Conservation (phyloP, 2,329 filamentous ascomycete species). For the Alternaria ventricosa region DNA sequence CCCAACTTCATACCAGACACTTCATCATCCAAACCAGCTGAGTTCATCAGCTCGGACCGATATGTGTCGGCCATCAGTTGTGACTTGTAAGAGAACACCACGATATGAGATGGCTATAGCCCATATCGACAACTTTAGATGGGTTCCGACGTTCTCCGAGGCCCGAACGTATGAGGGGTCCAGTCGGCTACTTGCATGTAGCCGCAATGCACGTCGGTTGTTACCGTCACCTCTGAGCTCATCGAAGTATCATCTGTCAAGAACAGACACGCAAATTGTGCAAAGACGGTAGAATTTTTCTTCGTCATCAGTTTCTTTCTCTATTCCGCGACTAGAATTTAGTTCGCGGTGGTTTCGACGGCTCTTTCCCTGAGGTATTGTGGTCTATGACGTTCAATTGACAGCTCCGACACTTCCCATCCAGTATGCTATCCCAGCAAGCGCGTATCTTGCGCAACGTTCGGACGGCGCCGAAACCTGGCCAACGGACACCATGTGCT, state of each 20-base stretch:
- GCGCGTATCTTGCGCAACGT: slow-evolving; percentile 15
- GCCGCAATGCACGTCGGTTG: slow-evolving; percentile 19
- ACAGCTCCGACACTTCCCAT: background rate
- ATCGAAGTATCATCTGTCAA: background rate
- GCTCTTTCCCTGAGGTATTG: background rate
- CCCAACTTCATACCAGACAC: too few species aligned
- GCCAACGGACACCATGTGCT: slow-evolving; percentile 14
- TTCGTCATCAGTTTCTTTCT: background rate
- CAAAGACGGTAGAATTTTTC: background rate
- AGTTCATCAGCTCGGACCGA: background rate
- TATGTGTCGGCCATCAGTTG: background rate
- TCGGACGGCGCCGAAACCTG: background rate
- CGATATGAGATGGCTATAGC: background rate
- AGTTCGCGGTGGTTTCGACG: background rate
- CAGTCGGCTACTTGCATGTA: slow-evolving; percentile 23
- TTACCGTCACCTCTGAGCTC: slow-evolving; percentile 1
- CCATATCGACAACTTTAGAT: background rate
- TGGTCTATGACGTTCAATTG: slow-evolving; percentile 13
- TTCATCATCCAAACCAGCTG: background rate
- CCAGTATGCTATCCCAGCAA: slow-evolving; percentile 23
- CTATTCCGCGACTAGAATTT: background rate
- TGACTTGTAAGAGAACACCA: background rate
- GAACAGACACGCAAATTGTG: background rate
- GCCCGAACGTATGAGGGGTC: slow-evolving; percentile 12
- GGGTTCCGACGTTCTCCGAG: slow-evolving; percentile 3